Evolutionary conservation across 2,329 filamentous ascomycete species (phyloP), one percentile per base, ranked within the genome.

Genomic region (Trichophyton equinum): DNA sequence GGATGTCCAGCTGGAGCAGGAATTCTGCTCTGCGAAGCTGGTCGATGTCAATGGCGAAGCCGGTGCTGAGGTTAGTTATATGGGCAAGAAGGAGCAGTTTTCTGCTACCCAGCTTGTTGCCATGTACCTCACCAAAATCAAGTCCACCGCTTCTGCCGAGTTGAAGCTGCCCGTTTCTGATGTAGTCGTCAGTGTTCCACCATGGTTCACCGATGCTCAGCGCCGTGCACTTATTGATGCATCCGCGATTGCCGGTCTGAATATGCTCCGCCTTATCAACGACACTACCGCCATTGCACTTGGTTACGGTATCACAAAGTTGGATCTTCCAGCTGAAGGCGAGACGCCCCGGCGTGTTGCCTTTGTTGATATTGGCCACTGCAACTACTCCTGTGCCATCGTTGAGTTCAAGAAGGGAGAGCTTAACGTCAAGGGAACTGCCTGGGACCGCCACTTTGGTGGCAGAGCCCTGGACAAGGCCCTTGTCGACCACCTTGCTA

Each of bases 331-430:
- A 62, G 79, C 80, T 30, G 82, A 87, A 47, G 94, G 97, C 70
- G 91, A 97, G 84, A 90, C 90, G 80, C 91, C 94, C 63, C 86
- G 88, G 71, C 85, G 92, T 61, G 91, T 97, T 60, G 86, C 84
- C 67, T 96, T 99, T 71, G 78, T 99, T 76, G 94, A 99, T 75
- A 88, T 99, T 67, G 94, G 94, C 67, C 88, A 97, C 83, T 92
- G 87, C 80, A 94, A 94, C 81, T 97, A 95, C 82, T 95, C 91
- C 62, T 87, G 83, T 76, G 92, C 91, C 65, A 85, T 99, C 66
- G 90, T 97, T 65, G 92, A 97, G 79, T 97, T 96, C 82, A 87
- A 84, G 77, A 97, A 97, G 82, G 94, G 94, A 65, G 94, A 99
- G 81, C 82, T 99, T 64, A 84, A 89, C 65, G 91, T 99, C 76